These are phyloP conservation scores for Lactifluus echinatus DNA, from an alignment of 768 basidiomycete genomes.

Conservation along the genomic window DNA sequence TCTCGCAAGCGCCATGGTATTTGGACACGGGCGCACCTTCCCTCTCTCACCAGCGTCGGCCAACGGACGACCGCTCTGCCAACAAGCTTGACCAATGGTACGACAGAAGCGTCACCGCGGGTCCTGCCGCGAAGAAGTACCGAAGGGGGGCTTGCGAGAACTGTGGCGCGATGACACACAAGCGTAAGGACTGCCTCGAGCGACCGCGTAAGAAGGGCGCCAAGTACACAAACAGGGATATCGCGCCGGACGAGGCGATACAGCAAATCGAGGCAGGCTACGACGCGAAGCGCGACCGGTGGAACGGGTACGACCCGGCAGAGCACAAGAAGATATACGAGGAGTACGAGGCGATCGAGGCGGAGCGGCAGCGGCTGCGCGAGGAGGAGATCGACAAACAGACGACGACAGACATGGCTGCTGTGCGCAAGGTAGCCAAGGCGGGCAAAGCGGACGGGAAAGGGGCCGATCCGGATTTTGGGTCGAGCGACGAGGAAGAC, in stretches of 20 bases:
- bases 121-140: conserved; percentile 93
- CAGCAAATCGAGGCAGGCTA: conserved; percentile 73
- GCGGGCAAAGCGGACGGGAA: conserved; percentile 69
- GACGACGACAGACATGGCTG: conserved; percentile 85
- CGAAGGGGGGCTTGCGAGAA: conserved; percentile 99
- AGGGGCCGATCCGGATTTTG: conserved; percentile 82
- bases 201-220: conserved; percentile 95
- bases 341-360: conserved; percentile 89
- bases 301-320: conserved; percentile 94
- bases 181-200: conserved; percentile 85
- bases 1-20: conserved; percentile 99
- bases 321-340: conserved; percentile 84
- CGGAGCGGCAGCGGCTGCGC: conserved; percentile 78
- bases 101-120: conserved; percentile 74
- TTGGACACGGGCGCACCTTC: conserved; percentile 91
- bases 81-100: conserved; percentile 87
- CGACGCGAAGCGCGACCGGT: conserved; percentile 92
- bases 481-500: conserved; percentile 92
- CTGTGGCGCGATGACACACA: conserved; percentile 95
- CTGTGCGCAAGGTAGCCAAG: conserved; percentile 91
- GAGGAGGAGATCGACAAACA: conserved; percentile 99
- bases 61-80: conserved; percentile 42
- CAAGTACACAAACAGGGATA: conserved; percentile 83
- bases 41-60: conserved; percentile 87
- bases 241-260: conserved; percentile 84